Evolutionary conservation across 1,284 basidiomycete genomes (phyloP).

Genomic region (Tylopilus sp.): DNA sequence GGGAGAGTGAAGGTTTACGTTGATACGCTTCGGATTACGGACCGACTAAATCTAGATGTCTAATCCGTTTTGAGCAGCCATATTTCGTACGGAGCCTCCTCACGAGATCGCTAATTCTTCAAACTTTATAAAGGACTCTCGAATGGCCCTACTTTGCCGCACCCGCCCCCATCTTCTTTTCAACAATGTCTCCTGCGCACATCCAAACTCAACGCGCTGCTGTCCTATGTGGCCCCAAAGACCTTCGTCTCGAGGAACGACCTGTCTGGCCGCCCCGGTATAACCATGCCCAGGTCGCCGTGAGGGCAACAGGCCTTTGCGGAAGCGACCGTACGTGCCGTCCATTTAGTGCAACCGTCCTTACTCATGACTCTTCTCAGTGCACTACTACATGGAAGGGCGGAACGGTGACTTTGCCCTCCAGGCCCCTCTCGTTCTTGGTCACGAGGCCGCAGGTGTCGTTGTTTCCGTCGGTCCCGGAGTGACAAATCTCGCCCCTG

Average conservation of each 20-base stretch:
- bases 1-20: conserved; percentile 25
- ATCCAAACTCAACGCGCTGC: conserved; percentile 55
- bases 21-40: conserved; percentile 30
- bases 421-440: conserved; percentile 78
- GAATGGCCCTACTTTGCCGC: conserved; percentile 26
- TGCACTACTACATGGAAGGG: conserved; percentile 86
- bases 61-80: conserved; percentile 18
- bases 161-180: conserved; percentile 19
- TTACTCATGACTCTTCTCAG: conserved; percentile 37
- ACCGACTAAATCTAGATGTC: conserved; percentile 23
- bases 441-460: conserved; percentile 87
- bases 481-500: conserved; percentile 63
- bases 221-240: conserved; percentile 67
- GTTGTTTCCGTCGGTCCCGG: conserved; percentile 69
- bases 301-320: conserved; percentile 85
- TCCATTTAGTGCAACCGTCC: conserved; percentile 2
- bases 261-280: conserved; percentile 60
- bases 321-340: conserved; percentile 76
- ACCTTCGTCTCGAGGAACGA: conserved; percentile 68
- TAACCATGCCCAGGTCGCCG: conserved; percentile 66
- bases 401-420: conserved; percentile 90
- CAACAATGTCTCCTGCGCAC: conserved; percentile 56
- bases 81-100: conserved; percentile 29
- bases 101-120: conserved; percentile 29
- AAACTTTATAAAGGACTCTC: conserved; percentile 33